Evolutionary conservation across 345 rosid genomes (phyloP).

Genomic region (Viola odorata): DNA sequence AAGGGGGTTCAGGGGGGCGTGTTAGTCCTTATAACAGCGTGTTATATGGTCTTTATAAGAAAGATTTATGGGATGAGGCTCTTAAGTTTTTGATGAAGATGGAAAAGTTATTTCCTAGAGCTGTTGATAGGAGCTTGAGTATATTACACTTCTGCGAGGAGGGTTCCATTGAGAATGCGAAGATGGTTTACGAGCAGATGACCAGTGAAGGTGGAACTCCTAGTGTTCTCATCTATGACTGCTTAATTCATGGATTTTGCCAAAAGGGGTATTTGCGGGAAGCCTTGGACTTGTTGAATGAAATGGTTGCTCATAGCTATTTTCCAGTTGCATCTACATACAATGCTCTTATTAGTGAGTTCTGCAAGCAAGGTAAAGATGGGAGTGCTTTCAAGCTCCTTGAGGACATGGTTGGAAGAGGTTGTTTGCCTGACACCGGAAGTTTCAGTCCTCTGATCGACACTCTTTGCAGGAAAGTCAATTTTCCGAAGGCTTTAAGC

Average conservation of each 20-base stretch:
- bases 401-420: constrained; percentile 60
- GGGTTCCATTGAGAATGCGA: constrained; percentile 44
- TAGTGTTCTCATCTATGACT: constrained; percentile 47
- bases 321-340: constrained; percentile 46
- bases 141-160: constrained; percentile 47
- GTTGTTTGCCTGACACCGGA: constrained; percentile 38
- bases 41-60: constrained; percentile 60
- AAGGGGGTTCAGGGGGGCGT: constrained; percentile 22
- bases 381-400: constrained; percentile 49
- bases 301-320: constrained; percentile 43
- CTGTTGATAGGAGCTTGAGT: constrained; percentile 55
- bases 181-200: constrained; percentile 46
- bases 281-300: constrained; percentile 52
- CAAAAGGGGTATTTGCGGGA: constrained; percentile 33
- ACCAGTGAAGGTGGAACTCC: constrained; percentile 44
- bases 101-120: constrained; percentile 61
- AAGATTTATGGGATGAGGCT: constrained; percentile 53
- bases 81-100: constrained; percentile 49
- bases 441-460: constrained; percentile 43
- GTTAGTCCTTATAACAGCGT: constrained; percentile 62
- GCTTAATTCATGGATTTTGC: constrained; percentile 53
- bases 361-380: constrained; percentile 55
- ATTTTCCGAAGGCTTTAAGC: constrained; percentile 35
- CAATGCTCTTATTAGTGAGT: constrained; percentile 45
- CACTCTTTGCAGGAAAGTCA: constrained; percentile 40